These are phyloP conservation scores for Kurtzmaniella quercitrusa DNA, from an alignment of 1,139 yeast species.

Conservation along the genomic window DNA sequence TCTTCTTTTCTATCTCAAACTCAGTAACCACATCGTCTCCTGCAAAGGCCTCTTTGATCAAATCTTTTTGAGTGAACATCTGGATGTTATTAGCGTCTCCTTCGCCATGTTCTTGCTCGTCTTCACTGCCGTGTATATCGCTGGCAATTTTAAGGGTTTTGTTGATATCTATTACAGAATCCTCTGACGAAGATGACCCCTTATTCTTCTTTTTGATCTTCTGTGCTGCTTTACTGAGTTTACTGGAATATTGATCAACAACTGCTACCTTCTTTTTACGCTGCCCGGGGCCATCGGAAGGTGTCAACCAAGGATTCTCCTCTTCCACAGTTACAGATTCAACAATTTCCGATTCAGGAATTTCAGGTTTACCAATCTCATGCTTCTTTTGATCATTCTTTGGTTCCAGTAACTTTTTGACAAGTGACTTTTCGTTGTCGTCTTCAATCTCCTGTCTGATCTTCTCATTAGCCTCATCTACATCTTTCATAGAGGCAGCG, in stretches of 20 bases:
- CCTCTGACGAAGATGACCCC: constrained; percentile 27
- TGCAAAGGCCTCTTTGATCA: constrained; percentile 90
- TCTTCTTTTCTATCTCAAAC: constrained; percentile 69
- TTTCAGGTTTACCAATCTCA: not conserved
- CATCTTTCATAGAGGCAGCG: constrained; percentile 36
- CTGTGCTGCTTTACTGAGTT: constrained; percentile 49
- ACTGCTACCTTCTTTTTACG: constrained; percentile 51
- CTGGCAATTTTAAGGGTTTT: constrained; percentile 31
- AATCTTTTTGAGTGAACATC: constrained; percentile 73
- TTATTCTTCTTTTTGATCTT: constrained; percentile 47
- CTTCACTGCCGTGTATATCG: constrained; percentile 40
- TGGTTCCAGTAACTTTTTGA: constrained; percentile 26
- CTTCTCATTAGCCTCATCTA: constrained; percentile 37
- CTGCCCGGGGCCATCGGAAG: constrained; percentile 30
- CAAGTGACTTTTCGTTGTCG: constrained; percentile 50
- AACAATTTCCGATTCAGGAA: not conserved
- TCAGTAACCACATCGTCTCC: constrained; percentile 90
- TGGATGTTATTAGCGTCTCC: constrained; percentile 20
- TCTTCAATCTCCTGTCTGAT: constrained; percentile 48
- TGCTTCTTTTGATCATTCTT: constrained; percentile 3
- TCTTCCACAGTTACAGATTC: constrained; percentile 13
- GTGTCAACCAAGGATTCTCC: constrained; percentile 70
- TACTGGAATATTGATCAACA: constrained; percentile 57
- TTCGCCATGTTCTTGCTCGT: constrained; percentile 31
- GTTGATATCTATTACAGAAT: constrained; percentile 44